Evolutionary conservation across 768 basidiomycete species (phyloP).

Genomic region (Termitomyces sp.): DNA sequence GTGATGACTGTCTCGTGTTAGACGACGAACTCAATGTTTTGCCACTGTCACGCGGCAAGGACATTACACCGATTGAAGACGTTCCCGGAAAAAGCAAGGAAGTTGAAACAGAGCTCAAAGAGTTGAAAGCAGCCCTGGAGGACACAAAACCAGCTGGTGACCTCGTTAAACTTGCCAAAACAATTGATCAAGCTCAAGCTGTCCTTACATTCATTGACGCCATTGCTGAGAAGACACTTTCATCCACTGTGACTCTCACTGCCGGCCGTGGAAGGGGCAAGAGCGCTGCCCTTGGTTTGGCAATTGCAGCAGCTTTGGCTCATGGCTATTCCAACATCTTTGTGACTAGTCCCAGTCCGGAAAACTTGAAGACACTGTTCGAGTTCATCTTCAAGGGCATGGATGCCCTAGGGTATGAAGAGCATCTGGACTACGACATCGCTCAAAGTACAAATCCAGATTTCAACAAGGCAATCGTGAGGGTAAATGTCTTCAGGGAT

Average conservation of each 20-base stretch:
- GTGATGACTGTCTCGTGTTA: slow-evolving; percentile 86
- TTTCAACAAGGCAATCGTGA: slow-evolving; percentile 90
- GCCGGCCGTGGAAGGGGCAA: slow-evolving; percentile 95
- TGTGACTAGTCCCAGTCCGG: slow-evolving; percentile 94
- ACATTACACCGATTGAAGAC: slow-evolving; percentile 67
- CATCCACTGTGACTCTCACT: slow-evolving; percentile 92
- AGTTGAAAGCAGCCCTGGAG: slow-evolving; percentile 69
- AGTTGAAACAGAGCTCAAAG: slow-evolving; percentile 61
- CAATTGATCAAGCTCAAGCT: slow-evolving; percentile 91
- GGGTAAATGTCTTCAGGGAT: slow-evolving; percentile 89
- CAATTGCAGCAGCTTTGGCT: slow-evolving; percentile 86
- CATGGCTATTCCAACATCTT: slow-evolving; percentile 98
- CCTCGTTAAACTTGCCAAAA: slow-evolving; percentile 85
- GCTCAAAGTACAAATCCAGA: slow-evolving; percentile 93
- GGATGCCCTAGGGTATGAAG: slow-evolving; percentile 92
- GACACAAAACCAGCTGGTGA: slow-evolving; percentile 87
- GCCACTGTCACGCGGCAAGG: slow-evolving; percentile 92
- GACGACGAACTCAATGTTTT: slow-evolving; percentile 98
- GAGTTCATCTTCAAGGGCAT: slow-evolving; percentile 97
- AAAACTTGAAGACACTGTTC: slow-evolving; percentile 97
- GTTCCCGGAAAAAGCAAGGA: slow-evolving; percentile 26
- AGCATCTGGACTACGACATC: slow-evolving; percentile 97
- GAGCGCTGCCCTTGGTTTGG: slow-evolving; percentile 92
- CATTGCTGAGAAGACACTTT: slow-evolving; percentile 87
- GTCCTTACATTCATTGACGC: slow-evolving; percentile 93